Percentiles rank a stretch among this genome's conserved stretches.
Evolutionary conservation across 2,329 filamentous ascomycete genomes (phyloP).

Genomic region (Monosporascus sp.): DNA sequence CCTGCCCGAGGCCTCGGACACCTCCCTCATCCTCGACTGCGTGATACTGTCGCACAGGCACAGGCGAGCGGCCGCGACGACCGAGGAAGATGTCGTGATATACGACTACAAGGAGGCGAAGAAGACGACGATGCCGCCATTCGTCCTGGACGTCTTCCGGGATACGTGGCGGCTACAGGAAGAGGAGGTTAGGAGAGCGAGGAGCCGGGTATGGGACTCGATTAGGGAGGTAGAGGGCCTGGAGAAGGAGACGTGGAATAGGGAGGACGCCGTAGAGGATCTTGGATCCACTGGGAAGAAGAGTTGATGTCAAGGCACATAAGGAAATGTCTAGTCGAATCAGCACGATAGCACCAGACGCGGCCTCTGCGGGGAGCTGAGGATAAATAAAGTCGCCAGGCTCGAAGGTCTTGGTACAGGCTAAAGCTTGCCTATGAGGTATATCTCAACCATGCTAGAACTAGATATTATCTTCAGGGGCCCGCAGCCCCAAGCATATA

Average conservation of each 20-base stretch:
- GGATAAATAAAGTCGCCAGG: no score
- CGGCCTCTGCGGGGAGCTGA: no score
- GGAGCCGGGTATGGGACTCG: conserved; percentile 50
- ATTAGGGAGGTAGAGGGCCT: conserved; percentile 54
- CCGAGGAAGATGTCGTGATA: conserved; percentile 71
- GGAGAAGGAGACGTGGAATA: conserved; percentile 72
- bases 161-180: conserved; percentile 59
- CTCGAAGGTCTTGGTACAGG: no score
- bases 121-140: conserved; percentile 54
- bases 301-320: not conserved
- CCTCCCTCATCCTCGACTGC: conserved; percentile 54
- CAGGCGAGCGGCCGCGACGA: conserved; percentile 67
- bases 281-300: conserved; percentile 39
- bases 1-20: conserved; percentile 37
- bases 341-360: no score
- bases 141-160: conserved; percentile 57
- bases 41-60: conserved; percentile 72
- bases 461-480: no score
- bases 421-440: no score
- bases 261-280: conserved; percentile 67
- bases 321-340: no score
- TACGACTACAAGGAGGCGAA: conserved; percentile 64
- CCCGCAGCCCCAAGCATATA: no score
- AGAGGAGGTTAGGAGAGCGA: conserved; percentile 47
- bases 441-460: no score